Evolutionary conservation across 371 early-diverging fungal species (phyloP), one percentile per base, ranked within the genome.

Genomic region (Mucor plumbeus): DNA sequence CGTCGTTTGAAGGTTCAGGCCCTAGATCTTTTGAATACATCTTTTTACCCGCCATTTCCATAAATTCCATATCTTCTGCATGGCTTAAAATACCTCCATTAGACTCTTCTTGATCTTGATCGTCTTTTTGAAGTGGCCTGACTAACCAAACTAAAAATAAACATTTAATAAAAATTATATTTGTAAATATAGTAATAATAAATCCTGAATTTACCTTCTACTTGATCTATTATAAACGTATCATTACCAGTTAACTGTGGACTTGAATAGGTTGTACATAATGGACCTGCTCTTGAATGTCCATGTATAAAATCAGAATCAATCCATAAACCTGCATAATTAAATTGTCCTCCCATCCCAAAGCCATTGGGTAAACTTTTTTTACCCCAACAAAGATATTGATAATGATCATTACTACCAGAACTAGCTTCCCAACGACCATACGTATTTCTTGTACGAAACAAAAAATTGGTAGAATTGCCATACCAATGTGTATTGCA

Each of bases 311-410:
- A 92, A 55, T 84, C 84, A 9, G 88, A 54, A 47, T 87, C 85
- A 1, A 95, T 75, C 91, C 91, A 95, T 33, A 97, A 70, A 4
- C 94, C 95, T 72, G 90, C 91, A 70, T 94, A 94, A 3, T 89
- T 89, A 41, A 94, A 74, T 69, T 96, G 95, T 1, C 94, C 94
- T 17, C 94, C 95, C 75, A 93, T 85, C 0, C 90, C 94, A 35
- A 93, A 74, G 75, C 95, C 95, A 76, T 95, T 97, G 0, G 94
- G 91, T 34, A 95, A 76, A n/a, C 92, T 93, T 74, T 90, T 84
- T 33, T 89, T 92, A 5, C 91, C 92, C 71, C 85, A 89, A 65
- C 94, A 93, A 44, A 94, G 77, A 73, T 95, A 95, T 64, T 93
- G 92, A 69, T 86, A 94, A 74, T 95, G 88, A 39, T 72, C 60